These are phyloP conservation scores for Aspergillus sp. DNA, from an alignment of 2,329 filamentous ascomycete species.

Conservation along the genomic window DNA sequence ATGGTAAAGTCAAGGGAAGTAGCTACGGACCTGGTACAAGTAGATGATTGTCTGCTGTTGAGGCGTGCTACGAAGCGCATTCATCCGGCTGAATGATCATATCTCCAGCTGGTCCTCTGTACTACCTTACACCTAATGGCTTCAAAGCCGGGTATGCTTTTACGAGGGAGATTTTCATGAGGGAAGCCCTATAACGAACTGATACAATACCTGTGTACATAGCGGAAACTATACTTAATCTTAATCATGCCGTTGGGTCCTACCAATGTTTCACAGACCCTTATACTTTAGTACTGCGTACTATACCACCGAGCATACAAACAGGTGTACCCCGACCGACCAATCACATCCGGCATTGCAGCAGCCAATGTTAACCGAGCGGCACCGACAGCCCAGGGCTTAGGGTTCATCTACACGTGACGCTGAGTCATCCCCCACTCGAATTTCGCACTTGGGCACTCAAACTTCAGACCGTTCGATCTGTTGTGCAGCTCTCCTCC, in stretches of 20 bases:
- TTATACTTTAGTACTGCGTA: no score
- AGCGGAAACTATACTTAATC: background rate
- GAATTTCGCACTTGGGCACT: conserved; percentile 38
- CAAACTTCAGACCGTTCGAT: conserved; percentile 25
- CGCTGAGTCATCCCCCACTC: conserved; percentile 41
- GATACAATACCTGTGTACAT: background rate
- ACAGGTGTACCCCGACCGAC: background rate
- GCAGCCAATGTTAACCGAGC: conserved; percentile 22
- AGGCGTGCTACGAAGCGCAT: background rate
- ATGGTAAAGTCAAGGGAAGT: conserved; percentile 20
- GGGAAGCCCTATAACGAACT: no score
- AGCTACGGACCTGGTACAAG: conserved; percentile 22
- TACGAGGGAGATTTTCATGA: no score
- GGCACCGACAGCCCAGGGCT: conserved; percentile 29
- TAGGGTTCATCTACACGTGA: conserved; percentile 29
- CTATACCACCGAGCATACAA: no score
- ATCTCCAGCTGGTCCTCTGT: no score
- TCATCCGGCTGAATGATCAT: no score
- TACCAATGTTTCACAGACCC: no score
- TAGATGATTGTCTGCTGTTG: conserved; percentile 9
- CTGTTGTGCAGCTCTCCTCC: conserved; percentile 30
- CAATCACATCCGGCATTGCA: conserved; percentile 11
- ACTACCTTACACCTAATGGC: background rate
- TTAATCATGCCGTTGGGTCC: background rate
- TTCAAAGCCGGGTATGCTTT: background rate